These are phyloP conservation scores for Cyberlindnera nakhonratchasimensis DNA, from an alignment of 805 yeast genomes.

Conservation along the genomic window DNA sequence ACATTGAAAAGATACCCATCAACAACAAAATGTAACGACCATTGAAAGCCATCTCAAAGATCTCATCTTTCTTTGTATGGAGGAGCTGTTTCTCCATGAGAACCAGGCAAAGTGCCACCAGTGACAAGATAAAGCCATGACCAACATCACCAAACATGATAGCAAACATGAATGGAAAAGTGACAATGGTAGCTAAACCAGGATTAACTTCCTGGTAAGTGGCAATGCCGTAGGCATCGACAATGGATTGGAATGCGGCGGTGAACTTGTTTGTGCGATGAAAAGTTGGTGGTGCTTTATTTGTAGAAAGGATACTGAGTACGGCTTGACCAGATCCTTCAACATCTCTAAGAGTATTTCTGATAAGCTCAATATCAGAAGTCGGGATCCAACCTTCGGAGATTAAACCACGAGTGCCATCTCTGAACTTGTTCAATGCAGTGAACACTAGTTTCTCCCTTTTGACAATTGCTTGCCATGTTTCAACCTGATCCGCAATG, in stretches of 20 bases:
- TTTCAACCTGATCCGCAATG: conserved; percentile 67
- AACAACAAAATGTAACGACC: conserved; percentile 89
- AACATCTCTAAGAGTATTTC: conserved; percentile 57
- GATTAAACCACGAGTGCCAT: conserved; percentile 77
- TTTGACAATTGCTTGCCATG: conserved; percentile 66
- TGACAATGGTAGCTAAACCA: conserved; percentile 88
- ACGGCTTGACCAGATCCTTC: conserved; percentile 36
- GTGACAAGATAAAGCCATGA: conserved; percentile 81
- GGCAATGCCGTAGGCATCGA: conserved; percentile 94
- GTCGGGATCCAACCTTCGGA: conserved; percentile 98
- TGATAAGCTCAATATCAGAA: conserved; percentile 65
- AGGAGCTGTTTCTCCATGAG: conserved; percentile 69
- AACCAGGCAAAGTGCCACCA: conserved; percentile 71
- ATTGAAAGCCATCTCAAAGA: conserved; percentile 91
- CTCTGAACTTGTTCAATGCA: conserved; percentile 77
- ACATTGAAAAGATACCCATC: conserved; percentile 95
- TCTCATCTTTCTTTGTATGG: conserved; percentile 78
- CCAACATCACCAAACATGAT: conserved; percentile 99
- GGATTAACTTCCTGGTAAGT: conserved; percentile 94
- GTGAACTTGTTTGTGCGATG: conserved; percentile 93
- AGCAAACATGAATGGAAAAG: conserved; percentile 98
- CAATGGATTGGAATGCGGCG: conserved; percentile 85
- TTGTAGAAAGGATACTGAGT: conserved; percentile 56
- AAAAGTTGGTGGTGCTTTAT: conserved; percentile 87
- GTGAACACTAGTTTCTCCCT: conserved; percentile 83